Evolutionary conservation across 2,329 filamentous ascomycete genomes (phyloP).

Genomic region (Trichoderma sp.): DNA sequence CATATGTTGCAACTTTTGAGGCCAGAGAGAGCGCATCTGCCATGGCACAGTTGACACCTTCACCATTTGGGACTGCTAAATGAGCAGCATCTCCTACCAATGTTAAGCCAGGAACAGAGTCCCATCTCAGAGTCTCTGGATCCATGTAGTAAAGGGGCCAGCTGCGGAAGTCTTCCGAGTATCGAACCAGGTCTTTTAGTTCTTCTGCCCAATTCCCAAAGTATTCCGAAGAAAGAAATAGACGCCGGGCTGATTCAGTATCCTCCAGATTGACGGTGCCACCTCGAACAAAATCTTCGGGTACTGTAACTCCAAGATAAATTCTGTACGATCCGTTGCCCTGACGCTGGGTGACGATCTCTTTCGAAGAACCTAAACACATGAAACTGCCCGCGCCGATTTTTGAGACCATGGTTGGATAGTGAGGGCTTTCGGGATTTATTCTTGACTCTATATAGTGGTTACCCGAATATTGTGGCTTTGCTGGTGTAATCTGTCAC

Average conservation of each 20-base stretch:
- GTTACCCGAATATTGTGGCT: slow-evolving; percentile 18
- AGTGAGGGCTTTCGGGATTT: not conserved
- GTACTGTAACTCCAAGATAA: not conserved
- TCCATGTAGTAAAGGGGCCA: slow-evolving; percentile 14
- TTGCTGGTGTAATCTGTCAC: slow-evolving; percentile 27
- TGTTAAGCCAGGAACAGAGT: not conserved
- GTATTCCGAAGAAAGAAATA: slow-evolving; percentile 6
- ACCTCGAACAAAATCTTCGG: slow-evolving; percentile 10
- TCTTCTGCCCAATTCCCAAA: slow-evolving; percentile 5
- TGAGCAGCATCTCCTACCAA: slow-evolving; percentile 15
- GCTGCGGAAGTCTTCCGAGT: slow-evolving; percentile 1
- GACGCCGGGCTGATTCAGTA: not conserved
- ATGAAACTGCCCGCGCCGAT: not conserved
- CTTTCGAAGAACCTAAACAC: not conserved
- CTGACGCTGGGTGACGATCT: slow-evolving; percentile 4
- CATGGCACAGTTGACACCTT: slow-evolving; percentile 16
- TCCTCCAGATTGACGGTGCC: not conserved
- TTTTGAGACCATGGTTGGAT: not conserved
- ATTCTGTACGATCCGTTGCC: slow-evolving; percentile 3
- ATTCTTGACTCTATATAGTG: slow-evolving; percentile 13
- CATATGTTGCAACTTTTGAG: not conserved
- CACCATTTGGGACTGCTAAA: slow-evolving; percentile 1
- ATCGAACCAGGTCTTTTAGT: not conserved
- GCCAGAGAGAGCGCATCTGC: not conserved
- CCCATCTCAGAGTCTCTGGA: not conserved